Evolutionary conservation across 73 alveolate genomes (phyloP), one percentile per base, ranked within the genome.

Genomic region (Uronychia binucleata): DNA sequence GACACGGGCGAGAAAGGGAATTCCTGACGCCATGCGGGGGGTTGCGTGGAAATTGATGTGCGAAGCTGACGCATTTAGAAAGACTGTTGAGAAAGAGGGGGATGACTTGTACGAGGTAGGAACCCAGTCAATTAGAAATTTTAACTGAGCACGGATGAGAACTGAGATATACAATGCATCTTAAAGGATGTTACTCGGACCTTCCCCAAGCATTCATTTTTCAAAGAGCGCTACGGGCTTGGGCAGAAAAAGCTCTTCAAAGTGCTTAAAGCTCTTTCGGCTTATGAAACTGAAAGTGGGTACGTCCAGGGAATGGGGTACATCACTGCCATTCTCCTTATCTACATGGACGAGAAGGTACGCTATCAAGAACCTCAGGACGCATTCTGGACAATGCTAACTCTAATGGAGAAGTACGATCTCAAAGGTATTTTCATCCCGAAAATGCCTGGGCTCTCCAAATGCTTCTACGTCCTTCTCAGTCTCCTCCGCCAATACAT

Each of bases 281-380:
- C 93, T 31, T 92, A 87, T 85, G 94, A 94, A 60, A 91, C 93
- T 14, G 95, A 90, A 74, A 91, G 95, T 25, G 98, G 99, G 35
- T 96, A 96, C 84, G 97, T 96, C 46, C 97, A 96, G 78, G 99
- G 99, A 30, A 94, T 96, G 98, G 99, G 99, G 11, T 96, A 93
- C 81, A 94, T 96, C 60, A 92, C 92, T 26, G 99, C 98, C 0
- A 85, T 95, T 1, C 82, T 97, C 79, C 91, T 97, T 77, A 97
- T 94, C 80, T 97, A 95, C 90, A 97, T 97, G 98, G 98, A 95
- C 80, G 98, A 93, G 91, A 98, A 97, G 78, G 67, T 46, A 46
- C 5, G 67, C 5, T 5, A 11, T 46, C 67, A 46, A 11, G 5
- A 11, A 46, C 67, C 67, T 46, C 67, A 46, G 67, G 97, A 97